Evolutionary conservation across 2,329 filamentous ascomycete genomes (phyloP).

Genomic region (Berkeleyomyces rouxiae): DNA sequence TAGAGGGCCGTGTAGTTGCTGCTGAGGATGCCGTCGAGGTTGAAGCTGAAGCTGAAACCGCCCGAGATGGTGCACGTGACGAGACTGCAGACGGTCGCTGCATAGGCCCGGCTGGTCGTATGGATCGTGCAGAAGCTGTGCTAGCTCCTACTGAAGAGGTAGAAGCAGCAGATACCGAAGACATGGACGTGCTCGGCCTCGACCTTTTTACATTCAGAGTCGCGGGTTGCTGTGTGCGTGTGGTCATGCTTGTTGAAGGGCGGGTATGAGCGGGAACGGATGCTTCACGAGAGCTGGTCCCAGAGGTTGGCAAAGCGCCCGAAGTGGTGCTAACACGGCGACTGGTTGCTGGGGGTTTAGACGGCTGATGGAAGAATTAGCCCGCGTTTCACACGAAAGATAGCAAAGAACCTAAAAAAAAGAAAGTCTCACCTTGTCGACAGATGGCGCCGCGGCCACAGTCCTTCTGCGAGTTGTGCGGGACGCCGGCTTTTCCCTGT

Average conservation of each 20-base stretch:
- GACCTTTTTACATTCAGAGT: constrained; percentile 11
- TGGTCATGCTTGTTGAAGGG: constrained; percentile 4
- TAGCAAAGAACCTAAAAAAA: neutral
- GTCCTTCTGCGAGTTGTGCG: constrained; percentile 41
- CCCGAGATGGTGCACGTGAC: constrained; percentile 2
- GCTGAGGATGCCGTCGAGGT: neutral
- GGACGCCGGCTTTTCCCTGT: constrained; percentile 21
- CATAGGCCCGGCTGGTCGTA: neutral
- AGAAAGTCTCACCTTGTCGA: constrained; percentile 24
- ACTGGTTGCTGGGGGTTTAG: constrained; percentile 9
- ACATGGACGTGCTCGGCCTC: constrained; percentile 8
- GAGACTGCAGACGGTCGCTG: constrained; percentile 5
- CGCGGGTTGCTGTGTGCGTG: neutral
- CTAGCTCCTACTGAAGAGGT: neutral
- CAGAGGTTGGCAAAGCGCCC: constrained; percentile 17
- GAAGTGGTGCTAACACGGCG: constrained; percentile 36
- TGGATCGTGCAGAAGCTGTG: neutral
- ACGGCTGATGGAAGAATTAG: neutral
- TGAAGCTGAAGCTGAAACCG: neutral
- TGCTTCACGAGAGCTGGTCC: neutral
- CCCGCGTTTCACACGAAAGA: neutral
- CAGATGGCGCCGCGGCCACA: constrained; percentile 25
- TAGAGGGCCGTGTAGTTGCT: constrained; percentile 7
- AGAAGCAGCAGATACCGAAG: neutral
- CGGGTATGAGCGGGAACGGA: neutral